Base-by-base conservation (phyloP, 768 basidiomycete species). In the Solioccasus polychromus region DNA sequence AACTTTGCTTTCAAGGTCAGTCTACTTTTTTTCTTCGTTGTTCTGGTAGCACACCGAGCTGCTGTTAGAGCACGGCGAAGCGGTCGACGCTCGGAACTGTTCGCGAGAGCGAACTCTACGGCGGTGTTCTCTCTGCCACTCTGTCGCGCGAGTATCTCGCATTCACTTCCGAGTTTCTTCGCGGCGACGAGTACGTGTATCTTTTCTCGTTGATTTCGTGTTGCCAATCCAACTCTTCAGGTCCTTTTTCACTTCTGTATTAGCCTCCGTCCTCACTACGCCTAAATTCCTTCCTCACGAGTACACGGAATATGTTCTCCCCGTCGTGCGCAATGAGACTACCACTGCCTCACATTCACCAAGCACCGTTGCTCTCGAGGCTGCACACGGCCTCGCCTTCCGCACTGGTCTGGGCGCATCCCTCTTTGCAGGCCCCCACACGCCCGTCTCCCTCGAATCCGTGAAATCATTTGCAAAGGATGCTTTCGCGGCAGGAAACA, bases 1-100 rank as follows among this genome's bases (percentile, higher is more conserved):
- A 94, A 92, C 81, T 97, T 93, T 79, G 87, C 93, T 48, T 98
- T 95, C 84, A 97, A 96, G 88, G 95, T 97, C 55, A 38, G 82
- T 62, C 36, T 24, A 18, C 1, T 5, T 11, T 30, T 44, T 34
- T 44, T 4, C 1, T 8, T 22, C 31, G 17, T 28, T n/a, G 14
- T 15, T 8, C 14, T n/a, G n/a, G 11, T 38, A 18, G 6, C 34
- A 50, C 38, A 49, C 22, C 17, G 22, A 40, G 14, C 15, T 6
- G 26, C 1, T 4, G 3, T 39, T 64, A 98, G 95, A 88, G 86
- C 71, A 95, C 90, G 28, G 73, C 74, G 46, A 82, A 83, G 63
- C 83, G 91, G 57, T 93, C 94, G 42, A 85, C 92, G 30, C 75
- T 99, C 68, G 88, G 87, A 47, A 90, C 88, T 29, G 82, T 94